Evolutionary conservation across 345 rosid species (phyloP).

Genomic region (Viola odorata): DNA sequence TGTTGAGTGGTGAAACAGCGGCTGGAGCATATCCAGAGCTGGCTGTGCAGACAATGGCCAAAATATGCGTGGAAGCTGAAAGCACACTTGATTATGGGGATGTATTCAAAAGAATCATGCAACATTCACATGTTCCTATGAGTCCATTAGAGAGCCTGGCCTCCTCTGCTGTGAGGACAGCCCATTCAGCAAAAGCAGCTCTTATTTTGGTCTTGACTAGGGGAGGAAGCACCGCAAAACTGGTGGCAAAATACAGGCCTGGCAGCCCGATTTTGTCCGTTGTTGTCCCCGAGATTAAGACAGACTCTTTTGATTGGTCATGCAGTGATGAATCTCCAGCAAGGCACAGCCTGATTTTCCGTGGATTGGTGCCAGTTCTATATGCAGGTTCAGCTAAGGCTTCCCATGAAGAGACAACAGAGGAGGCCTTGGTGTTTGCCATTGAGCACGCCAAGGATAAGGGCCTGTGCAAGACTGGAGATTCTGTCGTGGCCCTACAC

Average conservation of each 20-base stretch:
- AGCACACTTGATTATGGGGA: conserved; percentile 83
- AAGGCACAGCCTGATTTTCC: conserved; percentile 81
- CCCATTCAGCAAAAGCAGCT: conserved; percentile 74
- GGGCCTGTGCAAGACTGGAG: conserved; percentile 72
- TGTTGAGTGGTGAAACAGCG: conserved; percentile 97
- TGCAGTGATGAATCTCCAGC: conserved; percentile 89
- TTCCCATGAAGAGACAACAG: conserved; percentile 82
- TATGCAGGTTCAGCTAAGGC: conserved; percentile 93
- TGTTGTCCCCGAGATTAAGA: conserved; percentile 84
- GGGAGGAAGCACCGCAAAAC: conserved; percentile 94
- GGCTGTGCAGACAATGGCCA: conserved; percentile 91
- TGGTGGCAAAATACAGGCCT: conserved; percentile 95
- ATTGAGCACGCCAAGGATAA: conserved; percentile 56
- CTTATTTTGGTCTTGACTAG: conserved; percentile 82
- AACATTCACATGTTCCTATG: conserved; percentile 88
- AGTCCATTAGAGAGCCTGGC: conserved; percentile 90
- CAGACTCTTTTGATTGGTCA: conserved; percentile 86
- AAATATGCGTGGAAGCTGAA: conserved; percentile 85
- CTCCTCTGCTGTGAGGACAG: conserved; percentile 87
- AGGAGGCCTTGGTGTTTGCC: conserved; percentile 82
- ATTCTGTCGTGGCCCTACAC: conserved; percentile 86
- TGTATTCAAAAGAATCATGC: conserved; percentile 78
- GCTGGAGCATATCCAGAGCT: conserved; percentile 97
- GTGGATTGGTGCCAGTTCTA: conserved; percentile 76
- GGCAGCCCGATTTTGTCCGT: conserved; percentile 82